Conservation (phyloP, 495 filamentous ascomycete genomes). For the Aspergillus ostianus region DNA sequence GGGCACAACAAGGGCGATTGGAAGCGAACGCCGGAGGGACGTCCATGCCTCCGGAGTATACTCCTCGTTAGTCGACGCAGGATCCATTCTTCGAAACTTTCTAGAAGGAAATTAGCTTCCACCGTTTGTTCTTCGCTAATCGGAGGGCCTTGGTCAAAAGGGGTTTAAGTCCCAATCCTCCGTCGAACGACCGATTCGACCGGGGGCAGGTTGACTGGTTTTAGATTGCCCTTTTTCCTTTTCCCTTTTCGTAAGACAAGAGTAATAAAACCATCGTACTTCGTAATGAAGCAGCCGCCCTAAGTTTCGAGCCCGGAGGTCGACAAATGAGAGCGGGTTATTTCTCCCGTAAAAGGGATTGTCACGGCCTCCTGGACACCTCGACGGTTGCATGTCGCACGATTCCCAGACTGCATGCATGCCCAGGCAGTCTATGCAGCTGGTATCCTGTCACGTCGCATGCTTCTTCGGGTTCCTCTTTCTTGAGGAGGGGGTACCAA, state of each 20-base stretch:
- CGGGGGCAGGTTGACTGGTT: too few species aligned
- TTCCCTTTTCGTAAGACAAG: neutral
- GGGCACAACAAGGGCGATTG: neutral
- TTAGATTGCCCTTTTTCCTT: constrained; percentile 1
- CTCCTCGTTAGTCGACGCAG: neutral
- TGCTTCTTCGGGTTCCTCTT: neutral
- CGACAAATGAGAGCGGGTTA: neutral
- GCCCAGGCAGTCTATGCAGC: neutral
- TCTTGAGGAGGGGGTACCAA: neutral
- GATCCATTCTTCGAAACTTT: constrained; percentile 26
- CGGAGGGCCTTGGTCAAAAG: neutral
- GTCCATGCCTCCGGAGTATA: too few species aligned
- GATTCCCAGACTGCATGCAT: neutral
- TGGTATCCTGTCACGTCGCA: neutral
- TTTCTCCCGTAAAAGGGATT: neutral
- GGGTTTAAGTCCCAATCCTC: neutral
- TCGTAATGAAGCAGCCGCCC: neutral
- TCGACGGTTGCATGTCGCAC: neutral
- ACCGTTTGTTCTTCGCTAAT: constrained; percentile 17
- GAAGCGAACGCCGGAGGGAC: constrained; percentile 4
- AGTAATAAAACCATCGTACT: neutral
- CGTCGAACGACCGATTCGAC: neutral
- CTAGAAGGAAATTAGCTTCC: constrained; percentile 32
- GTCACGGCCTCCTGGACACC: neutral
- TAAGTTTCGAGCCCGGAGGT: constrained; percentile 5